Percentiles rank a stretch among this genome's conserved stretches.
Conservation (phyloP, 1,139 yeast species). For the Taphrina wiesneri region DNA sequence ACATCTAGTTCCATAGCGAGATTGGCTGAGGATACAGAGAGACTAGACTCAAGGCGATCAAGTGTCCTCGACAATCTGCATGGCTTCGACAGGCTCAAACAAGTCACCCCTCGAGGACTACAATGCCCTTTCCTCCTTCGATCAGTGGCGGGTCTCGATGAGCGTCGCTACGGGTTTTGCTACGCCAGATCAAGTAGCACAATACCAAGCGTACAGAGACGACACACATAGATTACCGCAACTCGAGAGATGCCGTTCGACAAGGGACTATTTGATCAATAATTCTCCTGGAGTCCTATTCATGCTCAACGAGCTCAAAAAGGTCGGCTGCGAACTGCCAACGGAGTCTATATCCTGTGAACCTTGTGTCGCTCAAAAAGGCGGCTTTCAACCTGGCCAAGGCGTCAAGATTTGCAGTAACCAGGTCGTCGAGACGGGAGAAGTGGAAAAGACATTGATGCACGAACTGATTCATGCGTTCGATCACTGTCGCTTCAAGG, state of each 20-base stretch:
- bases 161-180: conserved; percentile 19
- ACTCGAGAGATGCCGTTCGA: conserved; percentile 18
- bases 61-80: no score
- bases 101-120: conserved; percentile 1
- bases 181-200: conserved; percentile 3
- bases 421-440: conserved; percentile 73
- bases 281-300: conserved; percentile 71
- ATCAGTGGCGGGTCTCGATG: conserved; percentile 29
- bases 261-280: conserved; percentile 13
- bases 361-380: conserved; percentile 80
- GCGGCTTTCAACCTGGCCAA: conserved; percentile 87
- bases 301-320: conserved; percentile 79
- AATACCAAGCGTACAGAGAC: conserved; percentile 30
- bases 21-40: no score
- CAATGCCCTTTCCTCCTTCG: conserved; percentile 28
- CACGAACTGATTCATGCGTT: conserved; percentile 94
- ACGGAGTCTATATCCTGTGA: conserved; percentile 68
- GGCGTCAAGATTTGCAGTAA: conserved; percentile 89
- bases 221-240: conserved; percentile 17
- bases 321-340: conserved; percentile 60
- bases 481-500: conserved; percentile 83
- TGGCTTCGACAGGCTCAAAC: neutral
- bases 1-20: no score
- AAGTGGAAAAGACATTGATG: conserved; percentile 83
- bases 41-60: no score